Base-by-base conservation (phyloP, 768 basidiomycete species). In the Amanita fuliginea region DNA sequence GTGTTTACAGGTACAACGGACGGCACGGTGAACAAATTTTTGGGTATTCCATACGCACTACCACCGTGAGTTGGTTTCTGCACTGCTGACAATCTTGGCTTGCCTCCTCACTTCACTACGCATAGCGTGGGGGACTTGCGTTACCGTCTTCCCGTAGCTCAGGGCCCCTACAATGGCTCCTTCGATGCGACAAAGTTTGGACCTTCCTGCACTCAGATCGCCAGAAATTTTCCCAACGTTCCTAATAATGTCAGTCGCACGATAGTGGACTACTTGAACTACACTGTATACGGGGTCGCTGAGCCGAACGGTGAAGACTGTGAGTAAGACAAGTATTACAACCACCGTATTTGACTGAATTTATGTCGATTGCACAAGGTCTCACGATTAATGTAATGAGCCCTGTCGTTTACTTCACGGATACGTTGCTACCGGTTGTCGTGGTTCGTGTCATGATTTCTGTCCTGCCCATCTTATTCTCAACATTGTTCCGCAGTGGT, bases 351-450 rank as follows among this genome's bases (percentile, higher is more conserved):
- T 32, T 32, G 4, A 32, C 32, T 32, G 32, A 32, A 32, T 32
- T 13, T 5, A 3, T n/a, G n/a, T n/a, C n/a, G n/a, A n/a, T n/a
- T n/a, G n/a, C n/a, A 48, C 32, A 54, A 65, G 72, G 73, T 56
- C 57, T 76, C 13, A 68, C 61, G 13, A 51, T 76, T 35, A 73
- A 75, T 37, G 66, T 76, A 10, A 45, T 70, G 9, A 55, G 52
- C 6, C 71, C 75, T n/a, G 51, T 58, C 3, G 51, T 51, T 42
- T 42, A 61, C 1, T 56, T 56, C 1, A 35, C 58, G 0, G 51
- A 54, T 1, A 60, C 60, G 11, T 62, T 60, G 24, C 56, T 75
- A 5, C 74, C 74, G 1, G 68, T 76, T 3, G 55, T 71, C 3
- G 65, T 71, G 14, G 74, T 74, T 44, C 41, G 60, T 53, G 54